phyloP scores from a whole-genome alignment of 2,329 filamentous ascomycete genomes.

The Alternaria viburni region DNA sequence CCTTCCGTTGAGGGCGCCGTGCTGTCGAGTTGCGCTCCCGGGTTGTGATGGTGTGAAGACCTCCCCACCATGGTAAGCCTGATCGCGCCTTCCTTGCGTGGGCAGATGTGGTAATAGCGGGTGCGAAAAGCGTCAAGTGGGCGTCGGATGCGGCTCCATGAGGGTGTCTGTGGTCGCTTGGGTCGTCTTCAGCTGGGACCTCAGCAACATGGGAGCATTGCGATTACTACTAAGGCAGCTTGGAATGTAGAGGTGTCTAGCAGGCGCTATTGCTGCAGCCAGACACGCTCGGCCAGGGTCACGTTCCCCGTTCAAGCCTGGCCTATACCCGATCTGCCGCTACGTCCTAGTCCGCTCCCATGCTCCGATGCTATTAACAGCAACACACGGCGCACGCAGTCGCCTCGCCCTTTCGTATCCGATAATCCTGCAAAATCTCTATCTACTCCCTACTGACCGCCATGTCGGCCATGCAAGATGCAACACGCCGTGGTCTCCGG shows the following conservation, averaged over 20 bases:
- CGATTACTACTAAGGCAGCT: neutral
- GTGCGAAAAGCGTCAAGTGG: constrained; percentile 3
- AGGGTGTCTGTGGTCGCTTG: neutral
- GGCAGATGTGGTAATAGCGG: constrained; percentile 4
- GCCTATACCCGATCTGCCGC: constrained; percentile 11
- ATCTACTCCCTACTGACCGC: neutral
- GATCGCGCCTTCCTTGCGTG: neutral
- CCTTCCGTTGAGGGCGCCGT: constrained; percentile 14
- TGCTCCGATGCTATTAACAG: constrained; percentile 11
- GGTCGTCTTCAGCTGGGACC: neutral
- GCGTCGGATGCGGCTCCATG: neutral
- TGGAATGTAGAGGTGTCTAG: constrained; percentile 1
- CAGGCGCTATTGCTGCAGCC: constrained; percentile 11
- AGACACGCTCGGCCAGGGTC: constrained; percentile 5
- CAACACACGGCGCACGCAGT: neutral
- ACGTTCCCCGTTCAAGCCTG: constrained; percentile 9
- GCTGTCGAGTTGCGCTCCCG: constrained; percentile 17
- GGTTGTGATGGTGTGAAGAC: constrained; percentile 4
- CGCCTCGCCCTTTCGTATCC: constrained; percentile 2
- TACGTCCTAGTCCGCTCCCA: constrained; percentile 4
- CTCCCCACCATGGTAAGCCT: constrained; percentile 33
- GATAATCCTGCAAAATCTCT: neutral
- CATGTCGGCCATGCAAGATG: neutral
- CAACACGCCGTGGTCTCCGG: neutral
- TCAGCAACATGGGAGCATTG: constrained; percentile 6